A percentile compares a stretch with the other conserved stretches of the same genome.
Conservation (phyloP, 2,329 filamentous ascomycete genomes). For the Aspergillus aculeatus region DNA sequence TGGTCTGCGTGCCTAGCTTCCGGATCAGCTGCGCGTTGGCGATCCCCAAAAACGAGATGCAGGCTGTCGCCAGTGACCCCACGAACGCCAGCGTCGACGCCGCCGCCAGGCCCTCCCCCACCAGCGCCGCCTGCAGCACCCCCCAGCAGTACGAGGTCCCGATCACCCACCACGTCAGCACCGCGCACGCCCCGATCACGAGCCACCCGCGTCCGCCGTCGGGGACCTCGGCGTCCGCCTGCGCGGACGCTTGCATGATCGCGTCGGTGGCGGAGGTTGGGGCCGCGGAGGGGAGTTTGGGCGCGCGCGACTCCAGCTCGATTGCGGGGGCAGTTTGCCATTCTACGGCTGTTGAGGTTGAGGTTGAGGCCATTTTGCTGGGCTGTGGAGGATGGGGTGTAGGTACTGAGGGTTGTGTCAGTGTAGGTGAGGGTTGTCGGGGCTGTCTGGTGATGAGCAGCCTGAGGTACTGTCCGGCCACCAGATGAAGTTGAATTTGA, state of each 20-base stretch:
- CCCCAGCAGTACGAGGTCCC: slow-evolving; percentile 61
- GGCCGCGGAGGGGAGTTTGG: not conserved
- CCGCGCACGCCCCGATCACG: slow-evolving; percentile 52
- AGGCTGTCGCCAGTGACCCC: slow-evolving; percentile 53
- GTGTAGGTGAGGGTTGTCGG: too few relatives aligned
- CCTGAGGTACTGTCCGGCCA: too few relatives aligned
- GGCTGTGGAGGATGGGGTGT: not conserved
- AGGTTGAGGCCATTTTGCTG: not conserved
- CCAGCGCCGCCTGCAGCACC: slow-evolving; percentile 58
- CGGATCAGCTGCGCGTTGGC: slow-evolving; percentile 54
- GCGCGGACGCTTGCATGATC: slow-evolving; percentile 45
- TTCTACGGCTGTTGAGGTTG: not conserved
- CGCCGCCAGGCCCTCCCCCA: slow-evolving; percentile 48
- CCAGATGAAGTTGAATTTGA: too few relatives aligned
- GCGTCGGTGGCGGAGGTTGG: slow-evolving; percentile 22
- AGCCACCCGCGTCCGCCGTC: slow-evolving; percentile 32
- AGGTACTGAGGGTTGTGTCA: not conserved
- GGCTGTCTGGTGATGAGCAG: not conserved
- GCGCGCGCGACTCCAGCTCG: not conserved
- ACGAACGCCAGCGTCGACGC: slow-evolving; percentile 59
- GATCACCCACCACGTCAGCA: slow-evolving; percentile 57
- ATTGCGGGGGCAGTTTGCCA: not conserved
- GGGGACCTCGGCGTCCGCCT: slow-evolving; percentile 45
- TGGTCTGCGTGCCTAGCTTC: slow-evolving; percentile 49
- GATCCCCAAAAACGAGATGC: slow-evolving; percentile 54